Base-by-base conservation (phyloP, 179 eudicot species). In the Vitellaria paradoxa region DNA sequence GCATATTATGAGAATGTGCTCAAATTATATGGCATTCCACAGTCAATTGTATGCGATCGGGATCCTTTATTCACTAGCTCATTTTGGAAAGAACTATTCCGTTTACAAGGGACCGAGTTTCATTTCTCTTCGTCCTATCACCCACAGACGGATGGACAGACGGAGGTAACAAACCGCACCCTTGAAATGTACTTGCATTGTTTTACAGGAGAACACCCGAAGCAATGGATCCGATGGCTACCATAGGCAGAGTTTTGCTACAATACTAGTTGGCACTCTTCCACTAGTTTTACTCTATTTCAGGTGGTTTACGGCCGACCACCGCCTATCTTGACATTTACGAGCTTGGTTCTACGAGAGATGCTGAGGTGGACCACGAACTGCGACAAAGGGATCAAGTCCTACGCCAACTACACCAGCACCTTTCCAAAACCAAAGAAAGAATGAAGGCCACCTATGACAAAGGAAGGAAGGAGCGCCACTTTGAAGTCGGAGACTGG, bases 171-270 rank as follows among this genome's bases (percentile, higher is more conserved):
- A 2, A 67, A 30, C 15, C 52, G 49, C 1, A 10, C 42, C 20
- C 71, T 67, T 13, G 71, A 67, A n/a, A 7, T 12, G 15, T 42
- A 37, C 14, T 40, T 67, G 5, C 47, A 20, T 0, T 67, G 52
- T 18, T 67, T 67, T 17, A 12, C 3, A 14, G 49, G 11, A 9
- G 47, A 10, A 37, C 55, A 67, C 3, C 71, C 71, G 11, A 11
- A 18, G 13, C 40, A 37, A 37, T 67, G 71, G 71, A 40, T 10
- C 2, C 3, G n/a, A 5, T 67, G n/a, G 40, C 47, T 67, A 9
- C 3, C 71, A 40, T 67, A 52, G 71, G 71, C 71, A 20, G 68
- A 65, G 30, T 65, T 65, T 65, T 65, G 68, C 30, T 65, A 65
- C 42, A 65, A 65, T 23, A 65, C 37, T 23, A 18, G 14, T 2